phyloP scores from a whole-genome alignment of 495 filamentous ascomycete genomes.

The Zalerion maritima region DNA sequence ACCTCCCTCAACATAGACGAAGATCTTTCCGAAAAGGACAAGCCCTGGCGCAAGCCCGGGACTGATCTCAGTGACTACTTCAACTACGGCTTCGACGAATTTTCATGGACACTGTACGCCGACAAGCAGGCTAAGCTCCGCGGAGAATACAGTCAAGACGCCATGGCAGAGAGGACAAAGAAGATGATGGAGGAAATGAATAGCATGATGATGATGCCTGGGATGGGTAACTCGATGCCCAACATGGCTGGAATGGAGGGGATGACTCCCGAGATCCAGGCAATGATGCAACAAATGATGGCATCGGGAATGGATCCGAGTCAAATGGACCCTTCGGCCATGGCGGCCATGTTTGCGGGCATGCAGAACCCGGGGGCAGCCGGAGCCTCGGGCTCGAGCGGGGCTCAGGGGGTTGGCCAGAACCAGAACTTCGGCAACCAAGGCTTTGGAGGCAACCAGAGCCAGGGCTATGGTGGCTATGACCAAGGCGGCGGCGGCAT shows the following conservation, averaged over 20 bases:
- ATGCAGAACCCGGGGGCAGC: conserved; percentile 27
- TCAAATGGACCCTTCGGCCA: conserved; percentile 51
- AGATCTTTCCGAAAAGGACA: conserved; percentile 71
- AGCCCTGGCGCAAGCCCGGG: conserved; percentile 93
- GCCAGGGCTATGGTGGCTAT: conserved; percentile 41
- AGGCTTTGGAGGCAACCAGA: conserved; percentile 34
- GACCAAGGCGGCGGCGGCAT: conserved; percentile 28
- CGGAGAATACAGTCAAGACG: conserved; percentile 44
- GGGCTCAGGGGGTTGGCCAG: conserved; percentile 21
- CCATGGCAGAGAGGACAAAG: conserved; percentile 54
- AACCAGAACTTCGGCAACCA: conserved; percentile 29
- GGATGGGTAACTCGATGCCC: conserved; percentile 51
- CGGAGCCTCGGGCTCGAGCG: conserved; percentile 19
- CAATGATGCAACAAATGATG: conserved; percentile 73
- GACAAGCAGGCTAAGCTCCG: conserved; percentile 69
- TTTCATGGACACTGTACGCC: conserved; percentile 93
- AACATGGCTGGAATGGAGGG: conserved; percentile 55
- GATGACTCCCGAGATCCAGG: conserved; percentile 65
- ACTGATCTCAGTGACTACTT: conserved; percentile 94
- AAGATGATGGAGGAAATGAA: conserved; percentile 83
- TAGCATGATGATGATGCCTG: conserved; percentile 68
- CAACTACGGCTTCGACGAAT: conserved; percentile 99
- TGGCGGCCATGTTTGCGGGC: conserved; percentile 34
- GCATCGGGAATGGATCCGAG: conserved; percentile 65
- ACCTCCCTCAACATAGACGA: conserved; percentile 72